These are phyloP conservation scores for Ogataea dorogensis DNA, from an alignment of 805 yeast species.

Conservation along the genomic window DNA sequence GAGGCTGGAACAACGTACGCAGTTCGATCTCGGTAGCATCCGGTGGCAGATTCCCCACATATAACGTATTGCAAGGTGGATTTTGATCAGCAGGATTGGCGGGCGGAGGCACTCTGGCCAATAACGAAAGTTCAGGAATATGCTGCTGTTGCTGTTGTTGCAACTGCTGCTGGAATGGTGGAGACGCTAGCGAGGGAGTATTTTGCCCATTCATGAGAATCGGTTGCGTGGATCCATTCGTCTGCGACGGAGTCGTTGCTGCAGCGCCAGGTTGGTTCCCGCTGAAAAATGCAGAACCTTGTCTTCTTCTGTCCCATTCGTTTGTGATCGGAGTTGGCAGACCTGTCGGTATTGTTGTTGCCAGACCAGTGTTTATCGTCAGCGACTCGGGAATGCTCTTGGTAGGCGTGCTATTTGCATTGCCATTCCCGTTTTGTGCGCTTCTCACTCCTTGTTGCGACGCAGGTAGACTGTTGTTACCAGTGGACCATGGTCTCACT, in stretches of 20 bases:
- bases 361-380: constrained; percentile 19
- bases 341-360: constrained; percentile 25
- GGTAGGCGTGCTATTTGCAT: constrained; percentile 16
- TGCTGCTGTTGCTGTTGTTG: constrained; percentile 25
- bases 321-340: constrained; percentile 31
- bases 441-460: constrained; percentile 8
- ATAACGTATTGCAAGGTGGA: constrained; percentile 96
- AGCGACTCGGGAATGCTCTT: constrained; percentile 25
- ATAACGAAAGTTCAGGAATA: constrained; percentile 62
- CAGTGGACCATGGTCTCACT: constrained; percentile 37
- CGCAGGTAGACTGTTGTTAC: constrained; percentile 12
- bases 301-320: constrained; percentile 51
- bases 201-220: constrained; percentile 18
- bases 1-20: constrained; percentile 80
- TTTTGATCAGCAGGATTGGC: constrained; percentile 99
- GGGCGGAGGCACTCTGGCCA: constrained; percentile 83
- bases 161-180: constrained; percentile 24
- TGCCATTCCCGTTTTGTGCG: constrained; percentile 5
- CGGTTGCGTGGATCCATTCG: constrained; percentile 18
- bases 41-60: constrained; percentile 96
- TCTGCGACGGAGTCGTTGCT: constrained; percentile 8
- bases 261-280: constrained; percentile 12
- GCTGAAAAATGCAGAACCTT: constrained; percentile 52
- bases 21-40: constrained; percentile 94
- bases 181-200: constrained; percentile 24